These are phyloP conservation scores for Alternaria conjuncta DNA, from an alignment of 2,329 filamentous ascomycete species.

Conservation along the genomic window DNA sequence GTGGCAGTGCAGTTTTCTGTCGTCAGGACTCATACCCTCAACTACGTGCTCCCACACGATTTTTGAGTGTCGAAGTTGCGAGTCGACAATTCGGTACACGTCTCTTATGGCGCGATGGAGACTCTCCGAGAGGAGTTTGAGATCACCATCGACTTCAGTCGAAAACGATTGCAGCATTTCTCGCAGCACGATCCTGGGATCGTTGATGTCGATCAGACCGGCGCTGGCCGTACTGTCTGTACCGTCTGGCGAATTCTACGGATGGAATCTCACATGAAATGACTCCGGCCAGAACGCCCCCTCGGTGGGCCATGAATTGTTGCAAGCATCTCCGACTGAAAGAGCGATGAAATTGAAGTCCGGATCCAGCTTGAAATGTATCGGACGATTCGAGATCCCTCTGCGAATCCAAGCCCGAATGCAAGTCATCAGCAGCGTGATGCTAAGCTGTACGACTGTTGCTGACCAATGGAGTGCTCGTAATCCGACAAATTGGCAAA, in stretches of 20 bases:
- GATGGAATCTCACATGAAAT: too few relatives aligned
- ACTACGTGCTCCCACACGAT: neutral
- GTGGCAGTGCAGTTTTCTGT: neutral
- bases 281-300: neutral
- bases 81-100: too few relatives aligned
- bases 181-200: neutral
- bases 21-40: neutral
- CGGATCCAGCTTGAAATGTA: too few relatives aligned
- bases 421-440: constrained; percentile 3
- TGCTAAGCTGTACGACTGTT: constrained; percentile 9
- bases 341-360: neutral
- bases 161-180: neutral
- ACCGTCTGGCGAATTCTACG: too few relatives aligned
- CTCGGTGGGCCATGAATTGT: neutral
- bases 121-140: neutral
- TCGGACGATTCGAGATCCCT: neutral
- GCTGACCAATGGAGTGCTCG: constrained; percentile 13
- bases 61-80: too few relatives aligned
- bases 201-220: too few relatives aligned
- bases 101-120: neutral
- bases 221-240: too few relatives aligned
- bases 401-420: constrained; percentile 3
- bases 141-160: neutral
- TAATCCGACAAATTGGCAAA: constrained; percentile 17
- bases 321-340: too few relatives aligned